phyloP scores from a whole-genome alignment of 257 asterid genomes.

The Mentha longifolia region DNA sequence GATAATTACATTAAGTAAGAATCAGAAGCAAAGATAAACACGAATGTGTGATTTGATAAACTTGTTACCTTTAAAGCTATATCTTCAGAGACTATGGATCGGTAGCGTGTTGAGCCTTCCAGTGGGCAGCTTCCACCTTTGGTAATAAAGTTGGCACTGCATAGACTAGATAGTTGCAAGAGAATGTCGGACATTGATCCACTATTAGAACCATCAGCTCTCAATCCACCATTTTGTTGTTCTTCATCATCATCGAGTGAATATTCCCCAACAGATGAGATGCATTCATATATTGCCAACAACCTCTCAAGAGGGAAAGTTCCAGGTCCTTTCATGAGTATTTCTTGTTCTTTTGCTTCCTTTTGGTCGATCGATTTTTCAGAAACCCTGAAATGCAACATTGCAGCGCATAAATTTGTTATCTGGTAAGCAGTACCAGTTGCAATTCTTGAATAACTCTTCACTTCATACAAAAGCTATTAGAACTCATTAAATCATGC shows the following conservation, averaged over 20 bases:
- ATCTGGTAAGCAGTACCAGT: background rate
- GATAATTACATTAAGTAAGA: conserved; percentile 18
- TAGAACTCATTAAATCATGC: background rate
- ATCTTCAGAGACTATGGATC: conserved; percentile 91
- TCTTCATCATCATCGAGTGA: conserved; percentile 57
- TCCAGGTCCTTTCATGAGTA: conserved; percentile 94
- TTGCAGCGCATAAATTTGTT: conserved; percentile 1
- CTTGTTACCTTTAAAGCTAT: conserved; percentile 74
- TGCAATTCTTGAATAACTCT: conserved; percentile 6
- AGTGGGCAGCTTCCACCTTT: conserved; percentile 92
- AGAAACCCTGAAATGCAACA: conserved; percentile 61
- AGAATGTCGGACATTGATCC: conserved; percentile 76
- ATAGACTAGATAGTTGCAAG: conserved; percentile 88
- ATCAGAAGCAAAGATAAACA: conserved; percentile 16
- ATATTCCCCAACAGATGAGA: conserved; percentile 73
- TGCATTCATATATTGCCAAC: conserved; percentile 86
- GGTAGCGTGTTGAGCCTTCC: conserved; percentile 88
- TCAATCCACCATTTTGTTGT: conserved; percentile 42
- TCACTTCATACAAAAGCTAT: conserved; percentile 7
- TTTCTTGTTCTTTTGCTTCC: conserved; percentile 81
- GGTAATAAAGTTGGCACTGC: conserved; percentile 85
- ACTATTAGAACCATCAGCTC: conserved; percentile 46
- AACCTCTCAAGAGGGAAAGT: conserved; percentile 92
- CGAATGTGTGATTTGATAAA: conserved; percentile 11
- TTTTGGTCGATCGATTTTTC: conserved; percentile 71